These are phyloP conservation scores for Trifolium dubium DNA, from an alignment of 306 rosid genomes.

Conservation along the genomic window DNA sequence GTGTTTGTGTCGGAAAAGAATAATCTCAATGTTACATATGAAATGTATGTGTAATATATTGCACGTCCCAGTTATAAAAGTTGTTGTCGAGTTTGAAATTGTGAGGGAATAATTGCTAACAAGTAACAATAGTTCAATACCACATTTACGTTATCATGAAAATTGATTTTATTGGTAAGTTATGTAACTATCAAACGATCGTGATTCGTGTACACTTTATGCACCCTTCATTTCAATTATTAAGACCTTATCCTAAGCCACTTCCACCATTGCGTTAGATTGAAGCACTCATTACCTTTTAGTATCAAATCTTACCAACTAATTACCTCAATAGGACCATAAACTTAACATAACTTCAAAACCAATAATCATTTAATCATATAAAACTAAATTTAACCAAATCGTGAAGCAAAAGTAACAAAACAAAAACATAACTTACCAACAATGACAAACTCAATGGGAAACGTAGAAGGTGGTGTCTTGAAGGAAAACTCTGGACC, in stretches of 20 bases:
- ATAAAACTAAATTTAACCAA: background rate
- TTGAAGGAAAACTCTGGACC: conserved; percentile 67
- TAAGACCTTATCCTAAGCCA: conserved; percentile 2
- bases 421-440: conserved; percentile 47
- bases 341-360: background rate
- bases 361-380: background rate
- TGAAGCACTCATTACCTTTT: conserved; percentile 9
- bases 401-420: conserved; percentile 15
- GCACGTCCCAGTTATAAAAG: too few relatives aligned
- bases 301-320: background rate
- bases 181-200: background rate
- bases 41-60: too few relatives aligned
- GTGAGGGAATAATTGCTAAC: background rate
- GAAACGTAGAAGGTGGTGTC: conserved; percentile 64
- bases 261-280: conserved; percentile 13
- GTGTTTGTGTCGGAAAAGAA: too few relatives aligned
- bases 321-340: background rate
- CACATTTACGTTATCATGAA: background rate
- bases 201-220: conserved; percentile 1
- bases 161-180: background rate
- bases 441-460: conserved; percentile 66
- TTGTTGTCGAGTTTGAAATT: background rate
- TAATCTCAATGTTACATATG: too few relatives aligned
- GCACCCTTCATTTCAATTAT: conserved; percentile 3
- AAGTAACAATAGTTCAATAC: background rate